These are phyloP conservation scores for Paramecium sonneborni DNA, from an alignment of 73 alveolate species.

Conservation along the genomic window DNA sequence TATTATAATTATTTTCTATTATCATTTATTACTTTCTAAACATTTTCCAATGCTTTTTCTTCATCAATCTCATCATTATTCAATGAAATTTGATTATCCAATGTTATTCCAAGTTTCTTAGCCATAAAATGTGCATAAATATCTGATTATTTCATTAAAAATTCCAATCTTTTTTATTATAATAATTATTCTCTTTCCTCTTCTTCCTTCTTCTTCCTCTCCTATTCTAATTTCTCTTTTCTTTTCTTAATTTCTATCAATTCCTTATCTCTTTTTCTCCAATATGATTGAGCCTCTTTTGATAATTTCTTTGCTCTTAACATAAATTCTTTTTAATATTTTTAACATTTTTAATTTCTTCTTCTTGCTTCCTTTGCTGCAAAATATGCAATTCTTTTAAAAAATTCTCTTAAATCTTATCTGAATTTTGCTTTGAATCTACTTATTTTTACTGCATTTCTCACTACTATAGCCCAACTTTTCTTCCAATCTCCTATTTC, in stretches of 20 bases:
- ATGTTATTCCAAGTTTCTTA: conserved; percentile 94
- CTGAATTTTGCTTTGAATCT: conserved; percentile 60
- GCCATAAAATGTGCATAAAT: conserved; percentile 98
- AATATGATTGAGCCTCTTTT: conserved; percentile 91
- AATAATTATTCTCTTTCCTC: conserved; percentile 95
- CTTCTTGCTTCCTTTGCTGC: conserved; percentile 93
- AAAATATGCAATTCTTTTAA: conserved; percentile 83
- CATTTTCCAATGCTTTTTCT: conserved; percentile 88
- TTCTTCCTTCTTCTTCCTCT: conserved; percentile 92
- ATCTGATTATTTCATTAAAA: conserved; percentile 95
- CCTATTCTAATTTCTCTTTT: conserved; percentile 95
- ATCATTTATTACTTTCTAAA: conserved; percentile 81
- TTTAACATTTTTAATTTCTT: conserved; percentile 87
- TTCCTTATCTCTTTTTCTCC: conserved; percentile 98
- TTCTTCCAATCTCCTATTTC: conserved; percentile 51
- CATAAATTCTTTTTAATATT: conserved; percentile 87
- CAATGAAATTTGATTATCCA: conserved; percentile 70
- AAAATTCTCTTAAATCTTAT: conserved; percentile 88
- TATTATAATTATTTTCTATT: conserved; percentile 81
- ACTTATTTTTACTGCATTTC: conserved; percentile 44
- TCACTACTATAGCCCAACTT: conserved; percentile 42
- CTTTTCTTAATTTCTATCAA: conserved; percentile 94
- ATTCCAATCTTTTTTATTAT: conserved; percentile 96
- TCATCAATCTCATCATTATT: conserved; percentile 85
- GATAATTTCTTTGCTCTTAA: conserved; percentile 91